Percentiles rank a stretch among this genome's conserved stretches.
Evolutionary conservation across 2,329 filamentous ascomycete species (phyloP).

Genomic region (Alternaria sp.): DNA sequence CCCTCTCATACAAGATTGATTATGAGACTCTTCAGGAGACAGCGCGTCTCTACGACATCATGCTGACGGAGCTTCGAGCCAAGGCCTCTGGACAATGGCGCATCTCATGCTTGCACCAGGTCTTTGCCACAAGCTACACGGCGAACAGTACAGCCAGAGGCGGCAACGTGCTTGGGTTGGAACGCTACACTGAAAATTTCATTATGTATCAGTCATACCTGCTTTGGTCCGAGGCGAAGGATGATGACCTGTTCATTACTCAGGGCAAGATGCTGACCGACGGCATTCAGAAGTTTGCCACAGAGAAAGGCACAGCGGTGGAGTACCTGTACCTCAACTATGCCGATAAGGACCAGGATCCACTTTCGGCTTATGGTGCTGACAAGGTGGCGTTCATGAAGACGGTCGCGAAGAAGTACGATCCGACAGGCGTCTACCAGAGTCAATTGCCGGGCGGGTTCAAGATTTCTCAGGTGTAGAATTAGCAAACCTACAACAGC

Average conservation of each 20-base stretch:
- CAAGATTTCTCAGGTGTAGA: conserved; percentile 37
- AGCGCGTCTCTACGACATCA: background rate
- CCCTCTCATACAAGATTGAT: background rate
- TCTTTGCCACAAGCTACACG: conserved; percentile 18
- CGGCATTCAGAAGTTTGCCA: conserved; percentile 14
- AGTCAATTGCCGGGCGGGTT: conserved; percentile 50
- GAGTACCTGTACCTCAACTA: conserved; percentile 41
- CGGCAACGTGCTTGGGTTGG: conserved; percentile 32
- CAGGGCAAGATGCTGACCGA: conserved; percentile 12
- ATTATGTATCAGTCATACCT: conserved; percentile 23
- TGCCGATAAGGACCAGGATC: conserved; percentile 42
- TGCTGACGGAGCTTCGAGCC: background rate
- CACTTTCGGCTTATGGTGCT: conserved; percentile 50
- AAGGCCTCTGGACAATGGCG: background rate
- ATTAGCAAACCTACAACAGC: background rate
- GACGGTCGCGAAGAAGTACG: conserved; percentile 45
- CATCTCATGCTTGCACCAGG: conserved; percentile 29
- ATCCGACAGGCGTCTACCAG: conserved; percentile 50
- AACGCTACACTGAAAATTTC: conserved; percentile 18
- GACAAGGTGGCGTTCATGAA: conserved; percentile 44
- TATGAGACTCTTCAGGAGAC: background rate
- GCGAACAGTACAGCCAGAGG: conserved; percentile 20
- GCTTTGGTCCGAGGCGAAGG: conserved; percentile 16
- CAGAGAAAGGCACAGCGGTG: conserved; percentile 3
- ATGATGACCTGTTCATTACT: background rate